A percentile compares a stretch with the other conserved stretches of the same genome.
Conservation (phyloP, 2,329 filamentous ascomycete genomes). For the Leptographium lundbergii region DNA sequence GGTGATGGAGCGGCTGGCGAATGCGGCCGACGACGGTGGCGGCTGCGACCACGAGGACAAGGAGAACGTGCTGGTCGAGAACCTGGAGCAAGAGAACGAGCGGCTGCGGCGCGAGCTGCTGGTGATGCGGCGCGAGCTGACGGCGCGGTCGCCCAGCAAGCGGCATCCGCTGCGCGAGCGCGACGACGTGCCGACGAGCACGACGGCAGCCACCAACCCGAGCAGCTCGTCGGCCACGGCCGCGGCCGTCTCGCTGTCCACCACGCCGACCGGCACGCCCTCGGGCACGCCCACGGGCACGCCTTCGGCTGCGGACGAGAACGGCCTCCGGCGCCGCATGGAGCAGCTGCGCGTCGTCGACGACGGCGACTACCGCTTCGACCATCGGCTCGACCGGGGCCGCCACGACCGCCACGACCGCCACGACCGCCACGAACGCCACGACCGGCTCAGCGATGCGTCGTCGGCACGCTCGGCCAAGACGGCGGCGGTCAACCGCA, state of each 20-base stretch:
- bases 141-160: constrained; percentile 50
- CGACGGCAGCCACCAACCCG: no score
- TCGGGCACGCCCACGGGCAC: constrained; percentile 3
- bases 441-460: no score
- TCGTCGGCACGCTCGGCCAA: constrained; percentile 8
- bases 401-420: background rate
- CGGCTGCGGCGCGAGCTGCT: constrained; percentile 51
- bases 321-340: constrained; percentile 27
- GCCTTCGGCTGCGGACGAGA: constrained; percentile 6
- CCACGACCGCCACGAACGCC: background rate
- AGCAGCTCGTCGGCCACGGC: background rate
- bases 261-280: background rate
- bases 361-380: constrained; percentile 14
- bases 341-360: constrained; percentile 37
- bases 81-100: constrained; percentile 60
- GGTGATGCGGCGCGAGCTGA: constrained; percentile 53
- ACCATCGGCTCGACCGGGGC: background rate
- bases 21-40: constrained; percentile 23
- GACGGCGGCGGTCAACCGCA: constrained; percentile 6
- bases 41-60: constrained; percentile 39
- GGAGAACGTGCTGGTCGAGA: constrained; percentile 48
- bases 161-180: constrained; percentile 41
- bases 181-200: constrained; percentile 26
- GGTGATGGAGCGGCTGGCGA: constrained; percentile 33
- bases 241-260: constrained; percentile 7